These are phyloP conservation scores for Aspergillus heteromorphus DNA, from an alignment of 495 filamentous ascomycete genomes.

Conservation along the genomic window DNA sequence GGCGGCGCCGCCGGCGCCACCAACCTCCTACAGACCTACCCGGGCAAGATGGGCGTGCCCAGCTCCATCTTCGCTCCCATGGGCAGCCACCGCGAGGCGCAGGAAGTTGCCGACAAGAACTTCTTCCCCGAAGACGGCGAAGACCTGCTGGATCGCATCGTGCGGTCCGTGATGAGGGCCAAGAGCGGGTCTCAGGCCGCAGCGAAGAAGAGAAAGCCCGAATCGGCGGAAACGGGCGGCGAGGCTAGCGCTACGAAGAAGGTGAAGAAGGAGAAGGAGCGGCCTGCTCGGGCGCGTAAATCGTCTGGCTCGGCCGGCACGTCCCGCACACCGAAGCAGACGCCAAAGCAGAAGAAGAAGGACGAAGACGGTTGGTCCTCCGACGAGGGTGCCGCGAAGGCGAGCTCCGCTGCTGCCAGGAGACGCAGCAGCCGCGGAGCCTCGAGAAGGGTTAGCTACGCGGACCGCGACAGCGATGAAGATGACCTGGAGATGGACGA, in stretches of 20 bases:
- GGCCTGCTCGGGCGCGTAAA: slow-evolving; percentile 26
- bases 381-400: slow-evolving; percentile 27
- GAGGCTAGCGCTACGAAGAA: slow-evolving; percentile 40
- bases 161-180: slow-evolving; percentile 41
- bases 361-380: slow-evolving; percentile 41
- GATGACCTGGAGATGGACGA: slow-evolving; percentile 52
- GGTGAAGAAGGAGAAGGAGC: slow-evolving; percentile 33
- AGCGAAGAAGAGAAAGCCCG: slow-evolving; percentile 46
- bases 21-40: slow-evolving; percentile 70
- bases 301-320: slow-evolving; percentile 37
- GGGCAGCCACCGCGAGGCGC: slow-evolving; percentile 68
- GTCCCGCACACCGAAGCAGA: slow-evolving; percentile 40
- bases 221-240: slow-evolving; percentile 27
- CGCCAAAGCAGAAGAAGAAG: slow-evolving; percentile 32
- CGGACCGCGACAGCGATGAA: slow-evolving; percentile 53
- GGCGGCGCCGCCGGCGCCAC: slow-evolving; percentile 63
- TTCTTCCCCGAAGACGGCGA: slow-evolving; percentile 79
- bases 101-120: slow-evolving; percentile 75
- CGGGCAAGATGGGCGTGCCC: slow-evolving; percentile 75
- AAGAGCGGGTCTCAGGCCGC: slow-evolving; percentile 25
- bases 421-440: slow-evolving; percentile 38
- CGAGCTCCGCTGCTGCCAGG: slow-evolving; percentile 23
- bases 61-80: slow-evolving; percentile 70
- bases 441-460: slow-evolving; percentile 42
- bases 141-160: slow-evolving; percentile 66